phyloP scores from a whole-genome alignment of 108 stramenopile genomes.

The Skeletonema tropicum region DNA sequence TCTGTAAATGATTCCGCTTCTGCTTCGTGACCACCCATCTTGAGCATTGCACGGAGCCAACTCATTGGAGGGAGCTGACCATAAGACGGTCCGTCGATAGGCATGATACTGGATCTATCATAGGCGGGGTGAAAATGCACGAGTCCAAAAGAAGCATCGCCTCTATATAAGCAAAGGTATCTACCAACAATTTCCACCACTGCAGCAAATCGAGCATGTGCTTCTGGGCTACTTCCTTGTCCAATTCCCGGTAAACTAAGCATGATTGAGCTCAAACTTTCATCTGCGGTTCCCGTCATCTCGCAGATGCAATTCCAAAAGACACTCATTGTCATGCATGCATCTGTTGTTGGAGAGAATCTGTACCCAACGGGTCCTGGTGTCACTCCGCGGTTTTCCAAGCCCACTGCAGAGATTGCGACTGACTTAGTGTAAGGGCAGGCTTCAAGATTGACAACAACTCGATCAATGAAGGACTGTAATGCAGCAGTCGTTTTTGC shows the following conservation, averaged over 20 bases:
- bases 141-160: slow-evolving; percentile 63
- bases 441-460: slow-evolving; percentile 53
- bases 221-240: slow-evolving; percentile 18
- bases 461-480: slow-evolving; percentile 64
- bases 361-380: slow-evolving; percentile 64
- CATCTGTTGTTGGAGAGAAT: slow-evolving; percentile 50
- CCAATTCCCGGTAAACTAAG: slow-evolving; percentile 61
- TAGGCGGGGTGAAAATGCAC: slow-evolving; percentile 76
- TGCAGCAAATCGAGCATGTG: slow-evolving; percentile 65
- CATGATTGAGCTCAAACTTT: slow-evolving; percentile 51
- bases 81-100: slow-evolving; percentile 49
- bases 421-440: slow-evolving; percentile 56
- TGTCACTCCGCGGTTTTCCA: slow-evolving; percentile 46
- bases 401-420: slow-evolving; percentile 45
- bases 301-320: slow-evolving; percentile 87
- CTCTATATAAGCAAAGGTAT: slow-evolving; percentile 59
- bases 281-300: slow-evolving; percentile 53
- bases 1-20: slow-evolving; percentile 56
- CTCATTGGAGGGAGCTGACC: slow-evolving; percentile 74
- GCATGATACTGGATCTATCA: slow-evolving; percentile 55
- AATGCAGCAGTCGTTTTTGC: slow-evolving; percentile 56
- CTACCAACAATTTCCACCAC: slow-evolving; percentile 68
- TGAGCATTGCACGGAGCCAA: slow-evolving; percentile 69
- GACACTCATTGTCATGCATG: slow-evolving; percentile 55
- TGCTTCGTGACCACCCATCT: slow-evolving; percentile 49